These are phyloP conservation scores for Ustilago shanxiensis DNA, from an alignment of 1,284 basidiomycete genomes.

Conservation along the genomic window DNA sequence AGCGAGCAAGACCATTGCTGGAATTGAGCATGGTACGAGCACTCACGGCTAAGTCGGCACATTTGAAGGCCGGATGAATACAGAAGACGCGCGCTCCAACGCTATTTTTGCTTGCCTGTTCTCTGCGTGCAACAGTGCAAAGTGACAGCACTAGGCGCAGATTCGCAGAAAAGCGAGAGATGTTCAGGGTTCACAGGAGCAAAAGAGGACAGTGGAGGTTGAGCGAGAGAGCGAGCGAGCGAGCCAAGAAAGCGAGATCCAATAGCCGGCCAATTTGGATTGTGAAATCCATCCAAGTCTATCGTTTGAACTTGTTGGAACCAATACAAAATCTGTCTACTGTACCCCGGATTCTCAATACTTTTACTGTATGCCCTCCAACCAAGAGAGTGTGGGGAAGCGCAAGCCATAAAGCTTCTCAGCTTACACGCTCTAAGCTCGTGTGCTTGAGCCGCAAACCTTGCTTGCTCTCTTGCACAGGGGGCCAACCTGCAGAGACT, in stretches of 20 bases:
- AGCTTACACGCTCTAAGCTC: not conserved
- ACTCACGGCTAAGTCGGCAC: constrained; percentile 26
- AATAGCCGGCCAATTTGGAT: constrained; percentile 20
- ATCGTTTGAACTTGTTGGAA: not conserved
- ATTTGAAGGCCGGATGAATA: constrained; percentile 19
- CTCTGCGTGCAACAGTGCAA: not conserved
- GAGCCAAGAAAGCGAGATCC: constrained; percentile 25
- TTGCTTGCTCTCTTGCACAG: not conserved
- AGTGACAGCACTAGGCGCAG: constrained; percentile 5
- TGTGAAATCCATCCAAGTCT: constrained; percentile 14
- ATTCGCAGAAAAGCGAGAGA: not conserved
- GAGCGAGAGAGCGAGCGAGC: too few relatives aligned
- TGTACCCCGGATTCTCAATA: constrained; percentile 14
- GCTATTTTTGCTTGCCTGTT: too few relatives aligned
- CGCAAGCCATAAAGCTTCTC: not conserved
- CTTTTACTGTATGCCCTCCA: not conserved
- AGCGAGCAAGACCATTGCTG: constrained; percentile 14
- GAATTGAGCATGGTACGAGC: not conserved
- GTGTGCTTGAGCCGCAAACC: not conserved
- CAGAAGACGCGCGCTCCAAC: not conserved
- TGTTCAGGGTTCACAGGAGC: constrained; percentile 11
- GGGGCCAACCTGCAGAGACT: too few relatives aligned
- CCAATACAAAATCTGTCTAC: not conserved
- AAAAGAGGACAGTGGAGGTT: not conserved
- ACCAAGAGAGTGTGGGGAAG: constrained; percentile 9